Evolutionary conservation across 306 rosid genomes (phyloP), one percentile per base, ranked within the genome.

Genomic region (Vigna radiata): DNA sequence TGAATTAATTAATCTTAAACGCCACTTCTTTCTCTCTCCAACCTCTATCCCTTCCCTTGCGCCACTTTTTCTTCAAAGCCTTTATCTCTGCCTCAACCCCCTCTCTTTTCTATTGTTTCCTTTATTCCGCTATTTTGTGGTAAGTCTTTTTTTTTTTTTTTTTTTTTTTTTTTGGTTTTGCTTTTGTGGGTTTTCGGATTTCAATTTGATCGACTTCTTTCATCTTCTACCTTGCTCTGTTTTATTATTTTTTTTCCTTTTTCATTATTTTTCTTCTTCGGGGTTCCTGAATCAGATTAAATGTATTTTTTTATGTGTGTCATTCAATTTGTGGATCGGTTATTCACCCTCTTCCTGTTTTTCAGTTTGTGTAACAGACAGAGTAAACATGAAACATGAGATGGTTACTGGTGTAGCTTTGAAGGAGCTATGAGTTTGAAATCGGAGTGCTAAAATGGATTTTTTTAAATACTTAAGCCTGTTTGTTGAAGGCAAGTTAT

Each of bases 351-450:
- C 36, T 47, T 8, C 66, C 19, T 10, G n/a, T 16, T 44, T 67
- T 72, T 60, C 60, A 67, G 75, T 63, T 53, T 46, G 60, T 72
- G 77, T 46, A 43, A 37, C 41, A 75, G 50, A 69, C 18, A 12
- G 21, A 76, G 80, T 46, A 68, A 73, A 73, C 52, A 29, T 80
- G 73, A 76, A 61, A 84, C 82, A 5, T 41, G 55, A 59, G 56
- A 77, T 44, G 62, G 67, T 66, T 77, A 60, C 66, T 77, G 77
- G n/a, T 75, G 56, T 43, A 52, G 75, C 77, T 65, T 72, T 67
- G 83, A 27, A 46, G 39, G 72, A 82, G 62, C 75, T 44, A 52
- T 79, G 79, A 73, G 33, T 27, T 15, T 81, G 81, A 31, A 71
- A 48, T 68, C 29, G 54, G 52, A 72, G 23, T 43, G 62, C 47